Evolutionary conservation across 2,329 filamentous ascomycete genomes (phyloP).

Genomic region (Claviceps sp.): DNA sequence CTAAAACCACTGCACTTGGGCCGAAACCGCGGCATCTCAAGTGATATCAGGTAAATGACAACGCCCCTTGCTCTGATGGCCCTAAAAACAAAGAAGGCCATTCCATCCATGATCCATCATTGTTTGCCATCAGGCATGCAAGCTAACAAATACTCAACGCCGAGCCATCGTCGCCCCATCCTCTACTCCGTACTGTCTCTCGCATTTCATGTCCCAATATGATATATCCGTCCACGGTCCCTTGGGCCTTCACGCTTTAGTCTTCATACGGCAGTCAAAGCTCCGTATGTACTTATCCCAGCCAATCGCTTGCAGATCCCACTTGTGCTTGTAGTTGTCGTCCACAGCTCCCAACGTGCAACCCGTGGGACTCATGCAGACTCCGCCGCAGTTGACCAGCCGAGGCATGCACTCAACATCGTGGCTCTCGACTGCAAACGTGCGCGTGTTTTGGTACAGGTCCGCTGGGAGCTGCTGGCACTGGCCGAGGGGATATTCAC

Average conservation of each 20-base stretch:
- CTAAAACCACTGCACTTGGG: too few species aligned
- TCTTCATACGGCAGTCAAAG: slow-evolving; percentile 18
- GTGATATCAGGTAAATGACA: too few species aligned
- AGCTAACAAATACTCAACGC: background rate
- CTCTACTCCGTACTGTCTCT: background rate
- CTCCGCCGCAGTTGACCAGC: slow-evolving; percentile 24
- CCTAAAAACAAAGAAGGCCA: background rate
- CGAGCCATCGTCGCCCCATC: slow-evolving; percentile 1
- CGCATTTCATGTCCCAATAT: too few species aligned
- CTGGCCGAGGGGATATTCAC: slow-evolving; percentile 27
- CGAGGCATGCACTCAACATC: slow-evolving; percentile 35
- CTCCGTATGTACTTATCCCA: slow-evolving; percentile 29
- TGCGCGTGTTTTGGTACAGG: slow-evolving; percentile 29
- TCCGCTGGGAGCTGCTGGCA: slow-evolving; percentile 32
- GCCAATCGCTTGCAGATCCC: slow-evolving; percentile 28
- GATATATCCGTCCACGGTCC: background rate
- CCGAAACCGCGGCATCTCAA: too few species aligned
- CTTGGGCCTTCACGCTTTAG: background rate
- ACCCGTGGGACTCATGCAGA: slow-evolving; percentile 37
- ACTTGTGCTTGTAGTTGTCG: slow-evolving; percentile 32
- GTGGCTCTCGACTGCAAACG: slow-evolving; percentile 38
- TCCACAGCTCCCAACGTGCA: slow-evolving; percentile 37
- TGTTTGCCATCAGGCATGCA: too few species aligned
- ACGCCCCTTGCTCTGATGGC: too few species aligned
- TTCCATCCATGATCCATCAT: background rate